Conservation (phyloP, 2,329 filamentous ascomycete species). For the Ophiostoma ulmi region DNA sequence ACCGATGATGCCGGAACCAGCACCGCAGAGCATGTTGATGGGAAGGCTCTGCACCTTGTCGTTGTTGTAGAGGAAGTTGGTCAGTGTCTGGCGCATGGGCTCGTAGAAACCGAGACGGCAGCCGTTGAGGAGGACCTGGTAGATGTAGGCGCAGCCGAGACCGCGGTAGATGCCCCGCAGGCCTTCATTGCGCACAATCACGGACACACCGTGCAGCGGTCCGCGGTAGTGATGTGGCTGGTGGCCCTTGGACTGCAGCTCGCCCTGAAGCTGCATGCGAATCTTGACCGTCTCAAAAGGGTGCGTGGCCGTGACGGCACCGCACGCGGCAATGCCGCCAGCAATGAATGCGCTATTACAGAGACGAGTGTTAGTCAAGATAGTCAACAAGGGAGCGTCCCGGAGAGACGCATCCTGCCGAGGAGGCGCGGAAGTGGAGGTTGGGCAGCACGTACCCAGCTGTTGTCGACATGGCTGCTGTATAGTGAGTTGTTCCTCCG, state of each 20-base stretch:
- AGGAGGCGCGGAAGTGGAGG: neutral
- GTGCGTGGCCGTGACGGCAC: constrained; percentile 94
- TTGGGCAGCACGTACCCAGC: constrained; percentile 22
- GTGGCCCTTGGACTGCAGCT: constrained; percentile 80
- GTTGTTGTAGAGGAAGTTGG: constrained; percentile 66
- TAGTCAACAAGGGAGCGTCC: neutral
- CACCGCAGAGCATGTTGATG: constrained; percentile 91
- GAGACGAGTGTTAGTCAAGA: neutral
- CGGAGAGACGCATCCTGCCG: constrained; percentile 11
- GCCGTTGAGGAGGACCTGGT: constrained; percentile 93
- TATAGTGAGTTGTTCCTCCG: neutral
- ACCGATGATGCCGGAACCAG: constrained; percentile 81
- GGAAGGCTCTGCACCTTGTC: constrained; percentile 72
- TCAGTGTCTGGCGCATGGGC: constrained; percentile 71
- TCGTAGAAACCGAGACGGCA: constrained; percentile 98
- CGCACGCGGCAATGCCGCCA: constrained; percentile 92
- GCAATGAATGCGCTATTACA: constrained; percentile 74
- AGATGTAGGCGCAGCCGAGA: constrained; percentile 86
- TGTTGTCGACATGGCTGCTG: constrained; percentile 27
- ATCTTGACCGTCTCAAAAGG: constrained; percentile 99
- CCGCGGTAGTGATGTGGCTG: constrained; percentile 86
- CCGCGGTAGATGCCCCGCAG: constrained; percentile 80
- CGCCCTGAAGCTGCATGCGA: constrained; percentile 92
- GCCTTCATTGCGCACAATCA: constrained; percentile 89
- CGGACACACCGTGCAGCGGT: constrained; percentile 82